A percentile compares a stretch with the other conserved stretches of the same genome.
phyloP scores from a whole-genome alignment of 768 basidiomycete species.

The Lactifluus pinguis region DNA sequence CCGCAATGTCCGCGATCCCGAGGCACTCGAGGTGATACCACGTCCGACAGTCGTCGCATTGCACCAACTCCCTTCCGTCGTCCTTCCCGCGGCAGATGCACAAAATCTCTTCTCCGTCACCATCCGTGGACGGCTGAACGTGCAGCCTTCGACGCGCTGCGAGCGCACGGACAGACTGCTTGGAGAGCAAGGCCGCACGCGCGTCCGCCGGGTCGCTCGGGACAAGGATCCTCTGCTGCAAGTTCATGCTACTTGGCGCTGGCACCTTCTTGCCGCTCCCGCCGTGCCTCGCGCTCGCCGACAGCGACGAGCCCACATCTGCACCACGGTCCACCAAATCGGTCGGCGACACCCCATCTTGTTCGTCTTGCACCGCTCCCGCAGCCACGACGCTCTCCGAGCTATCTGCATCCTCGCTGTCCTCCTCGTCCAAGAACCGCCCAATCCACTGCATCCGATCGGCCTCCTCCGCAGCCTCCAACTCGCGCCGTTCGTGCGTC shows the following conservation, averaged over 20 bases:
- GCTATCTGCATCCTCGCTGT: constrained; percentile 46
- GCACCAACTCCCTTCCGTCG: constrained; percentile 69
- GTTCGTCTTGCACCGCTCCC: constrained; percentile 20
- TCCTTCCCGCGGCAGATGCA: constrained; percentile 63
- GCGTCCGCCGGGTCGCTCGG: constrained; percentile 72
- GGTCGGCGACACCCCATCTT: constrained; percentile 24
- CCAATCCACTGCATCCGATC: constrained; percentile 60
- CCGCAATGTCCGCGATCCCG: constrained; percentile 52
- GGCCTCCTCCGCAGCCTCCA: constrained; percentile 45
- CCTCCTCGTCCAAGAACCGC: constrained; percentile 64
- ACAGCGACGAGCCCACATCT: constrained; percentile 20
- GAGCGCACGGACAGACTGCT: constrained; percentile 55
- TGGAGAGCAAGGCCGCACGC: constrained; percentile 60
- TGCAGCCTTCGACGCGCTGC: constrained; percentile 38
- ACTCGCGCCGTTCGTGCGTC: constrained; percentile 44
- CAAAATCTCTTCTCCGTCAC: constrained; percentile 41
- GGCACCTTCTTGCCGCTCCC: constrained; percentile 59
- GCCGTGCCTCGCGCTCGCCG: constrained; percentile 29
- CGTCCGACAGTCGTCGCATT: constrained; percentile 69
- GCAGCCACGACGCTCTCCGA: constrained; percentile 21
- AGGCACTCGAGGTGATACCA: constrained; percentile 83
- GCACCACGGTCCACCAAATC: constrained; percentile 22
- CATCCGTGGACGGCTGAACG: constrained; percentile 30
- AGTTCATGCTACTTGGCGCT: constrained; percentile 28
- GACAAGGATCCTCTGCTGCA: constrained; percentile 32